phyloP scores from a whole-genome alignment of 306 rosid genomes.

The Datisca glomerata region DNA sequence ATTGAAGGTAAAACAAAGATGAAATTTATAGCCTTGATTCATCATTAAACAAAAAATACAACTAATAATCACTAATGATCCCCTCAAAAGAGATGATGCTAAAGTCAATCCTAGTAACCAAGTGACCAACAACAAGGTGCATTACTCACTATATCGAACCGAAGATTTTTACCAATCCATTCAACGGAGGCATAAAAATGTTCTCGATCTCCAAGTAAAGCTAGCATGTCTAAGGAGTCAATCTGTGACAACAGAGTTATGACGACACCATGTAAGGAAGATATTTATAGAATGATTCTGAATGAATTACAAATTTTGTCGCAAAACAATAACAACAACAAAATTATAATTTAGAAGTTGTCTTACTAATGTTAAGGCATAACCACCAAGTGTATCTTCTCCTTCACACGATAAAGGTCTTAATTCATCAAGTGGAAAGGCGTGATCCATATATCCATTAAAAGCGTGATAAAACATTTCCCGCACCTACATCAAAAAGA shows the following conservation, averaged over 20 bases:
- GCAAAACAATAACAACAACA: background rate
- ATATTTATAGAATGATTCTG: background rate
- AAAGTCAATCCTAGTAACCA: background rate
- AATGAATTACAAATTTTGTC: background rate
- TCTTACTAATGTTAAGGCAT: constrained; percentile 81
- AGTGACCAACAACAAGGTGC: constrained; percentile 3
- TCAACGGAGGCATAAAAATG: constrained; percentile 64
- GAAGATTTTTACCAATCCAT: constrained; percentile 97
- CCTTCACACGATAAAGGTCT: constrained; percentile 75
- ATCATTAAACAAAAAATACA: no score
- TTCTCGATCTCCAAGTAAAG: constrained; percentile 75
- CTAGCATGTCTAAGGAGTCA: constrained; percentile 84
- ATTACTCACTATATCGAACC: constrained; percentile 84
- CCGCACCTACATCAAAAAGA: constrained; percentile 33
- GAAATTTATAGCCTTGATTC: background rate
- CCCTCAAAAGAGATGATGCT: background rate
- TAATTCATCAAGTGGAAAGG: constrained; percentile 89
- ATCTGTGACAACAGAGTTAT: constrained; percentile 33
- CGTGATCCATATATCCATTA: constrained; percentile 83
- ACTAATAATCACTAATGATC: no score
- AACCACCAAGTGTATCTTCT: constrained; percentile 82
- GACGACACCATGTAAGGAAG: background rate
- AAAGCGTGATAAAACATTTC: constrained; percentile 97
- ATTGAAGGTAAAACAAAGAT: constrained; percentile 5
- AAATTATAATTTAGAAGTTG: background rate